phyloP scores from a whole-genome alignment of 2,329 filamentous ascomycete species.

The Aureobasidium sp. region DNA sequence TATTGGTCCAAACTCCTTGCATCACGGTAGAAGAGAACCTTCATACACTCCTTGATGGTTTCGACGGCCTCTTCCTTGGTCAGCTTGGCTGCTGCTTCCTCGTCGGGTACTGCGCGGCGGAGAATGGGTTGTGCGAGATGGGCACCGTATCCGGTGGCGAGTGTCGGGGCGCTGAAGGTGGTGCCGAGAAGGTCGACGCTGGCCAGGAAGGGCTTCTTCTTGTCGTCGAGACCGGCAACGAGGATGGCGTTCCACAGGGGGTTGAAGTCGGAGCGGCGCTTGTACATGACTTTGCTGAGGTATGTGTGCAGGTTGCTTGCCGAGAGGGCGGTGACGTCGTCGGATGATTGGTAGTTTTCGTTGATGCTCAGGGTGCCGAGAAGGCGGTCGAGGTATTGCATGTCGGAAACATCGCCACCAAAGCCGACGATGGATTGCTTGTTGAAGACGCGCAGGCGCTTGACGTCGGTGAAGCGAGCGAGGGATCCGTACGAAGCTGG shows the following conservation, averaged over 20 bases:
- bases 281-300: constrained; percentile 91
- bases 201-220: constrained; percentile 77
- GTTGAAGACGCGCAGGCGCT: constrained; percentile 86
- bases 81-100: constrained; percentile 63
- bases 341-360: constrained; percentile 65
- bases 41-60: constrained; percentile 88
- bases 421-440: constrained; percentile 79
- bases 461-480: constrained; percentile 92
- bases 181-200: constrained; percentile 87
- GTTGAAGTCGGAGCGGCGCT: constrained; percentile 89
- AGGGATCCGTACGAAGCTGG: constrained; percentile 91
- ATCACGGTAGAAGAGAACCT: constrained; percentile 95
- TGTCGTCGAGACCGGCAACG: constrained; percentile 76
- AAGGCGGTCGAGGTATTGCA: constrained; percentile 95
- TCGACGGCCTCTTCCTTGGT: constrained; percentile 69
- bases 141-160: constrained; percentile 89
- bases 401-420: constrained; percentile 94
- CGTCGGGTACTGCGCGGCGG: constrained; percentile 73
- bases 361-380: constrained; percentile 77
- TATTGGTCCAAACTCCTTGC: constrained; percentile 86
- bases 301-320: constrained; percentile 96
- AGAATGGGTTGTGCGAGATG: constrained; percentile 90
- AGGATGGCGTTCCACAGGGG: constrained; percentile 95
- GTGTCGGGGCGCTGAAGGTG: constrained; percentile 75
- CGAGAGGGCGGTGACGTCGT: constrained; percentile 47